Evolutionary conservation across 2,329 filamentous ascomycete species (phyloP).

Genomic region (Monosporascus sp.): DNA sequence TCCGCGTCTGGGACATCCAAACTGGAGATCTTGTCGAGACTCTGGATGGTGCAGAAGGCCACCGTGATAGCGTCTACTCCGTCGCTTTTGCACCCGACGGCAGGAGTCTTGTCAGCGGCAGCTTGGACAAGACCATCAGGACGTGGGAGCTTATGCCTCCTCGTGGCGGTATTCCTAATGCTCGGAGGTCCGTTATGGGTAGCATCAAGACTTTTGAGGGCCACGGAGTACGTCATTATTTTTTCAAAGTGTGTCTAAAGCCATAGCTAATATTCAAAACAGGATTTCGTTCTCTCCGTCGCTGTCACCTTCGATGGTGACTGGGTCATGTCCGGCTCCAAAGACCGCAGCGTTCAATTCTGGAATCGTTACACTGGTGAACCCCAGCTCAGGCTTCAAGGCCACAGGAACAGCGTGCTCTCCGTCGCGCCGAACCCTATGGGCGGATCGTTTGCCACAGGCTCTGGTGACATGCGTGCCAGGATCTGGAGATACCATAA

Average conservation of each 20-base stretch:
- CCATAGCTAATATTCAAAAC: not conserved
- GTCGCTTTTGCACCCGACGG: conserved; percentile 94
- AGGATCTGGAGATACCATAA: conserved; percentile 81
- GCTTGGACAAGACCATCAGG: conserved; percentile 96
- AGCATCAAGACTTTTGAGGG: conserved; percentile 96
- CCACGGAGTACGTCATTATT: conserved; percentile 64
- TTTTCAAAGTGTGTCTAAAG: not conserved
- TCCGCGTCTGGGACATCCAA: conserved; percentile 91
- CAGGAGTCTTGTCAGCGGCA: conserved; percentile 87
- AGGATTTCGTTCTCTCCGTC: conserved; percentile 96
- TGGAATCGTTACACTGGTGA: conserved; percentile 93
- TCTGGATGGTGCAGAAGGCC: conserved; percentile 85
- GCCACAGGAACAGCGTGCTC: conserved; percentile 98
- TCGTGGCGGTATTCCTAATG: conserved; percentile 55
- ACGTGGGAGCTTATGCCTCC: conserved; percentile 91
- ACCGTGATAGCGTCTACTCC: conserved; percentile 95
- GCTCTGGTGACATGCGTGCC: conserved; percentile 94
- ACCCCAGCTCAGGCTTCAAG: conserved; percentile 96
- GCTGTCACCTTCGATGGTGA: conserved; percentile 91
- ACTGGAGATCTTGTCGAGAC: conserved; percentile 83
- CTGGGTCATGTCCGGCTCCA: conserved; percentile 96
- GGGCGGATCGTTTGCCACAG: conserved; percentile 86
- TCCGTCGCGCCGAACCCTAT: conserved; percentile 90
- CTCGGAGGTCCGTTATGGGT: conserved; percentile 75
- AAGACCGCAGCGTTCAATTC: conserved; percentile 96